Evolutionary conservation across 2,329 filamentous ascomycete genomes (phyloP).

Genomic region (Claviceps arundinis): DNA sequence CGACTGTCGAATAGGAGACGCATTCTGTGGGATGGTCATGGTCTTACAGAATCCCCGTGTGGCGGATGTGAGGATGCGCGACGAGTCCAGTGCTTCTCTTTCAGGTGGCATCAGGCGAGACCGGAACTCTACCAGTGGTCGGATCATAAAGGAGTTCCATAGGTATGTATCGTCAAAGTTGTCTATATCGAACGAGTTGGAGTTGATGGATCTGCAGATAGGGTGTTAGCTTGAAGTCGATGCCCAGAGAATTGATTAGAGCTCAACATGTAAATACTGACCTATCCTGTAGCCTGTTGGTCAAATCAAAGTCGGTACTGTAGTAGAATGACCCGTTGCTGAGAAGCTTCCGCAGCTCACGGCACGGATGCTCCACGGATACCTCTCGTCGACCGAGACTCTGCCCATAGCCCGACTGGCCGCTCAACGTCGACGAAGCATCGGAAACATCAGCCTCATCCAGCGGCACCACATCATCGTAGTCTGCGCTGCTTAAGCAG

Average conservation of each 20-base stretch:
- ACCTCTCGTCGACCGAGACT: conserved; percentile 52
- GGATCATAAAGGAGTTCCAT: conserved; percentile 99
- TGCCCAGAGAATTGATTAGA: background rate
- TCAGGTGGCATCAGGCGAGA: conserved; percentile 65
- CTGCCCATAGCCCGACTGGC: conserved; percentile 24
- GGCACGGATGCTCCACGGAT: conserved; percentile 72
- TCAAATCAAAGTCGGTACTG: conserved; percentile 95
- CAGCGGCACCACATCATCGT: conserved; percentile 58
- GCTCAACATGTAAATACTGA: conserved; percentile 18
- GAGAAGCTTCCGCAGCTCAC: conserved; percentile 80
- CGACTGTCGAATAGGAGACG: conserved; percentile 53
- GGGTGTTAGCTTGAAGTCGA: background rate
- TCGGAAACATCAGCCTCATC: conserved; percentile 41
- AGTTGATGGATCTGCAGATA: conserved; percentile 51
- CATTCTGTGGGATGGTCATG: conserved; percentile 66
- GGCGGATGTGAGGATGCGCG: conserved; percentile 79
- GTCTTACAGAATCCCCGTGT: conserved; percentile 88
- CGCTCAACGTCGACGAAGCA: conserved; percentile 32
- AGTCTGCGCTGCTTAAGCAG: conserved; percentile 75
- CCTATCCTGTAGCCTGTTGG: conserved; percentile 83
- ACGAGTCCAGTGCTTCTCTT: conserved; percentile 67
- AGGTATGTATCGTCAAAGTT: conserved; percentile 85
- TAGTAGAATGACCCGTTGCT: conserved; percentile 96
- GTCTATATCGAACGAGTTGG: conserved; percentile 74
- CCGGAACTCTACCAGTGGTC: conserved; percentile 78